Conservation (phyloP, 148 eudicot genomes). For the Euryodendron excelsum region DNA sequence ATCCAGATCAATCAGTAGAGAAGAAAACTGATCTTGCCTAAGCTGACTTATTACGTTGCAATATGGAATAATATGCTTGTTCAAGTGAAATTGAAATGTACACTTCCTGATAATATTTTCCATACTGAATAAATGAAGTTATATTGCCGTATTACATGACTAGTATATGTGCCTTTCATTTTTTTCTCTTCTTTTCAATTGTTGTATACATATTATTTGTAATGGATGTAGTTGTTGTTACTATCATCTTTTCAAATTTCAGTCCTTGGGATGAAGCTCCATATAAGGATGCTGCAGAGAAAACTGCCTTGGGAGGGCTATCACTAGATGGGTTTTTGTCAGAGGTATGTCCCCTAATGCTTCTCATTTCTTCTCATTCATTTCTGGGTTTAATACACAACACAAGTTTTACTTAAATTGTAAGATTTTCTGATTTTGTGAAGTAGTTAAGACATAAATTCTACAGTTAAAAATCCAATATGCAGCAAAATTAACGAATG, state of each 20-base stretch:
- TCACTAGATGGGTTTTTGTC: conserved; percentile 81
- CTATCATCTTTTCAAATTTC: conserved; percentile 13
- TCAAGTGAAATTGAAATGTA: background rate
- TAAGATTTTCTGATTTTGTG: background rate
- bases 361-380: background rate
- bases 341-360: conserved; percentile 40
- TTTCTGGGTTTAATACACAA: background rate
- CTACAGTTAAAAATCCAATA: background rate
- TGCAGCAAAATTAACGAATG: background rate
- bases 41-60: background rate
- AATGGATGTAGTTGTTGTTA: background rate
- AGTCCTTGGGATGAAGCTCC: conserved; percentile 93
- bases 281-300: conserved; percentile 72
- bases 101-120: background rate
- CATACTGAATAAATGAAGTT: background rate
- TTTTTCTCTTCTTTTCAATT: background rate
- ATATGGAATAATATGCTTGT: background rate
- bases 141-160: background rate
- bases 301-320: conserved; percentile 68
- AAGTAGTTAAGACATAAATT: background rate
- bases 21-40: too few relatives aligned
- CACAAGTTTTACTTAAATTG: background rate
- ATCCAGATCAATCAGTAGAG: too few relatives aligned
- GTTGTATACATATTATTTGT: background rate
- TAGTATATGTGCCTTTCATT: too few relatives aligned